These are phyloP conservation scores for Trichoderma reesei DNA, from an alignment of 495 filamentous ascomycete species.

Conservation along the genomic window DNA sequence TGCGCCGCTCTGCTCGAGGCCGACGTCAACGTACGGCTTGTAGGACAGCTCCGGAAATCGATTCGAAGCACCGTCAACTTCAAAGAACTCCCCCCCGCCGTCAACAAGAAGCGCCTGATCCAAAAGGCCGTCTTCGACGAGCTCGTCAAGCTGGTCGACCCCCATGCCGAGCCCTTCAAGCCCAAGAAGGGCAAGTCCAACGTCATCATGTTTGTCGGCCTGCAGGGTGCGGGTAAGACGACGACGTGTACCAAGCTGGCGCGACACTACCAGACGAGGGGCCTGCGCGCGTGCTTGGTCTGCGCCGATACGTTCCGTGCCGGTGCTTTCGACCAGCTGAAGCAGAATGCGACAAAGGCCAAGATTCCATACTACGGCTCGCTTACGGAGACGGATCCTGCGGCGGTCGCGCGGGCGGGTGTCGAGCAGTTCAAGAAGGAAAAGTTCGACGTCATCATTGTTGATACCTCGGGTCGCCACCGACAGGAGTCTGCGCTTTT, in stretches of 20 bases:
- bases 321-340: conserved; percentile 95
- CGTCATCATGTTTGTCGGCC: conserved; percentile 98
- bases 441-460: conserved; percentile 95
- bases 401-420: conserved; percentile 82
- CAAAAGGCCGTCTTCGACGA: conserved; percentile 98
- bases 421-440: conserved; percentile 99
- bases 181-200: conserved; percentile 94
- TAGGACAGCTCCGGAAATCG: conserved; percentile 82
- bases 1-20: conserved; percentile 87
- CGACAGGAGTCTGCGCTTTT: conserved; percentile 92
- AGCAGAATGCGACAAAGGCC: conserved; percentile 97
- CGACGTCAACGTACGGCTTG: conserved; percentile 94
- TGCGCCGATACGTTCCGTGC: conserved; percentile 98
- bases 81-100: conserved; percentile 72
- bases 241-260: conserved; percentile 97
- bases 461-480: conserved; percentile 92
- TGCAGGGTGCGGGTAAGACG: conserved; percentile 96
- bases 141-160: conserved; percentile 88
- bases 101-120: conserved; percentile 97
- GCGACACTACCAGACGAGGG: conserved; percentile 85
- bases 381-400: conserved; percentile 90
- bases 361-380: conserved; percentile 98
- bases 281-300: conserved; percentile 89
- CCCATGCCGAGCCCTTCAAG: conserved; percentile 90
- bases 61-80: conserved; percentile 89